phyloP scores from a whole-genome alignment of 164 flowering plant species.

The Tinospora cordifolia region DNA sequence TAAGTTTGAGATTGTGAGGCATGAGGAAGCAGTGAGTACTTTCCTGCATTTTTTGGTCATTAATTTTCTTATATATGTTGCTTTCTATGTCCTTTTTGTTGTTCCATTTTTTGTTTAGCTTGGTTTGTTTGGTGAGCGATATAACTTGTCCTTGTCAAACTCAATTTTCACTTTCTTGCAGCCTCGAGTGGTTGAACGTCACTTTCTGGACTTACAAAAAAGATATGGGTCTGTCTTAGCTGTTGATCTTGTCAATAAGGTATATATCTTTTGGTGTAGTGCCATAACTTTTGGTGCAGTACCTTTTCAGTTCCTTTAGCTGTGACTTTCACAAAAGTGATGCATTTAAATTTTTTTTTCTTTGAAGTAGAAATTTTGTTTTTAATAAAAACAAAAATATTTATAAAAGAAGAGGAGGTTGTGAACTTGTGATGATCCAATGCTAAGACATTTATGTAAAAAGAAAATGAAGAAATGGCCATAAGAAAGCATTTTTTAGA shows the following conservation, averaged over 20 bases:
- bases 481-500: too few relatives aligned
- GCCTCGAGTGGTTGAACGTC: conserved; percentile 88
- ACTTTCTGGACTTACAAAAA: conserved; percentile 83
- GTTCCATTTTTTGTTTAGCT: not conserved
- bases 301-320: too few relatives aligned
- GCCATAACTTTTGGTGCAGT: too few relatives aligned
- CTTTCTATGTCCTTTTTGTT: not conserved
- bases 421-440: too few relatives aligned
- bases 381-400: too few relatives aligned
- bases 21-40: conserved; percentile 84
- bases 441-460: too few relatives aligned
- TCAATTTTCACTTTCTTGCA: conserved; percentile 22
- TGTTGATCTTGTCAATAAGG: conserved; percentile 94
- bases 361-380: too few relatives aligned
- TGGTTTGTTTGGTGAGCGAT: not conserved
- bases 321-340: too few relatives aligned
- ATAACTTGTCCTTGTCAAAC: not conserved
- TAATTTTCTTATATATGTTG: not conserved
- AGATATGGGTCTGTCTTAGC: conserved; percentile 77
- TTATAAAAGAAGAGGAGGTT: too few relatives aligned
- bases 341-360: too few relatives aligned
- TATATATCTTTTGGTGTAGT: too few relatives aligned
- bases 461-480: too few relatives aligned
- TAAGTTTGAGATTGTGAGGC: conserved; percentile 73
- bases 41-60: not conserved